Evolutionary conservation across 2,329 filamentous ascomycete species (phyloP).

Genomic region (Fusarium graminum): DNA sequence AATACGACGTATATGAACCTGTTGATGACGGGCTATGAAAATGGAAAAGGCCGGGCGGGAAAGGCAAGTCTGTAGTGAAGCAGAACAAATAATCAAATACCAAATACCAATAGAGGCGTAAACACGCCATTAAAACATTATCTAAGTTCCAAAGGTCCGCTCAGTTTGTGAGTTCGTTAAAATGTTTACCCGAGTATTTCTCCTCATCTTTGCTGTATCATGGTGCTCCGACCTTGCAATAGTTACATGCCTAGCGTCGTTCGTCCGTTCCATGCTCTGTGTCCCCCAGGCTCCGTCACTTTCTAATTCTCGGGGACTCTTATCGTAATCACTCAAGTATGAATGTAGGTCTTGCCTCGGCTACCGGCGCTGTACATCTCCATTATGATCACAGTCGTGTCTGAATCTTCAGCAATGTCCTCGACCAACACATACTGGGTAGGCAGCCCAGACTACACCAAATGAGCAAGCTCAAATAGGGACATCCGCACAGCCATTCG

Average conservation of each 20-base stretch:
- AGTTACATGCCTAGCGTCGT: too few species aligned
- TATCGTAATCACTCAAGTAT: too few species aligned
- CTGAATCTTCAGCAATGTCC: too few species aligned
- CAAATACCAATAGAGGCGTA: conserved; percentile 43
- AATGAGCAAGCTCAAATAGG: neutral
- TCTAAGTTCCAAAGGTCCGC: neutral
- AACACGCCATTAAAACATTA: conserved; percentile 15
- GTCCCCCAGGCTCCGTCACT: too few species aligned
- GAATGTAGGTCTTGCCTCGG: too few species aligned
- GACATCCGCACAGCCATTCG: neutral
- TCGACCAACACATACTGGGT: too few species aligned
- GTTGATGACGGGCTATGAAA: conserved; percentile 52
- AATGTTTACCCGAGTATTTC: neutral
- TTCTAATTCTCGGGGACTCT: too few species aligned
- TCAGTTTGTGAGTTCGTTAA: conserved; percentile 23
- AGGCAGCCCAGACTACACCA: neutral
- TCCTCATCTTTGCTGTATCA: neutral
- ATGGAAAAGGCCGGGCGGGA: conserved; percentile 50
- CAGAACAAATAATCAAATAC: conserved; percentile 43
- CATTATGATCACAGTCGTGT: too few species aligned
- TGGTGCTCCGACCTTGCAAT: too few species aligned
- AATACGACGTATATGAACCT: conserved; percentile 42
- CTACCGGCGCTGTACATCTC: too few species aligned
- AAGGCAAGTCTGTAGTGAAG: conserved; percentile 55
- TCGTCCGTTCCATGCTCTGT: too few species aligned